Evolutionary conservation across 345 rosid genomes (phyloP), one percentile per base, ranked within the genome.

Genomic region (Lenwebbia sp.): DNA sequence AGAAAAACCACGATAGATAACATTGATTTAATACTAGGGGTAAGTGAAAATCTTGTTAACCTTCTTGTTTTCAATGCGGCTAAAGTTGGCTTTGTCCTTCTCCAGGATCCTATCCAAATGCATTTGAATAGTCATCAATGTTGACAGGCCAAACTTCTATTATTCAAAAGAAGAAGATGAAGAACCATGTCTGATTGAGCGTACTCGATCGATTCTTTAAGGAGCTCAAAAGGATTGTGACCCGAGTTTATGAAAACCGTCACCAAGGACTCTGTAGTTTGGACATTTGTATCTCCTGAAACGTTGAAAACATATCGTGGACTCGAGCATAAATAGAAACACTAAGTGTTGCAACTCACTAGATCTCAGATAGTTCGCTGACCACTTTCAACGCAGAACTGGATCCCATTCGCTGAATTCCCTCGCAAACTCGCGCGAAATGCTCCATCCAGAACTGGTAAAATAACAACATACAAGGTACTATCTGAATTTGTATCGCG

Each of bases 381-480:
- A 93, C 94, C 95, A 47, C 95, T 93, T 88, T 94, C 95, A 23
- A 92, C 76, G 88, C 95, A 93, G 88, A 95, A 90, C 78, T 91
- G 92, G 58, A 95, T 91, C 88, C 91, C 93, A 88, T 93, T 90
- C 30, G 55, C 85, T 12, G 90, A 82, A 58, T 91, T 91, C 58
- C 96, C 97, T 88, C 88, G 96, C 83, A 94, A 88, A 84, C 91
- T 88, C 49, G 94, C 50, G 47, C 96, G 85, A 47, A 90, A 93
- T 51, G 87, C 88, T 30, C 97, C 96, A 23, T 92, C 95, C 58
- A 94, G 82, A 7, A 90, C 90, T 4, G 97, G 93, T 89, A 94
- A 89, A 60, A 93, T 86, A 11, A 93, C 92, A 86, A 91, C 83
- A 62, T 92, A 94, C 74, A 90, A 85, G 25, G 81, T 86, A 30